phyloP scores from a whole-genome alignment of 805 yeast genomes.

The Yarrowia yakushimensis region DNA sequence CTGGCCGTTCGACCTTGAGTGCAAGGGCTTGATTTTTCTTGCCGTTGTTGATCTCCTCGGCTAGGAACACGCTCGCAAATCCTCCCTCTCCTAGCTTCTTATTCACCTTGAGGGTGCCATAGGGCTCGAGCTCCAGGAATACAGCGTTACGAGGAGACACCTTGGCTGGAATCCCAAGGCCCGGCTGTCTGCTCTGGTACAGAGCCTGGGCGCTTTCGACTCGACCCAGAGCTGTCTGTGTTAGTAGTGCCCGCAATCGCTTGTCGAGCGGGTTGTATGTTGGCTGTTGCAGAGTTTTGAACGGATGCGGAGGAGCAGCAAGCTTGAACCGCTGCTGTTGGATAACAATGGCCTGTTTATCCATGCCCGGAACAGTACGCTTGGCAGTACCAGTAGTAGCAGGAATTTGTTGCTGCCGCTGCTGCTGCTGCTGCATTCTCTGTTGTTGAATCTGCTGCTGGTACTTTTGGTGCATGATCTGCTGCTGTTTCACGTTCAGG shows the following conservation, averaged over 20 bases:
- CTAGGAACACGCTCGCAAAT: constrained; percentile 68
- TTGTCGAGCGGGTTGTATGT: constrained; percentile 23
- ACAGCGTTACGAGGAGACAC: constrained; percentile 8
- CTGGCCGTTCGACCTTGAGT: constrained; percentile 61
- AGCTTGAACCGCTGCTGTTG: constrained; percentile 14
- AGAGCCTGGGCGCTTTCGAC: neutral
- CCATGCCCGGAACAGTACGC: neutral
- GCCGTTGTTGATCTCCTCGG: constrained; percentile 49
- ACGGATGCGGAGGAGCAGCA: constrained; percentile 4
- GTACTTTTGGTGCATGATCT: constrained; percentile 7
- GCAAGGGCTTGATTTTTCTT: constrained; percentile 54
- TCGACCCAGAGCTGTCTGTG: constrained; percentile 18
- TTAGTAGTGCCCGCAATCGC: constrained; percentile 21
- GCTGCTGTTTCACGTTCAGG: neutral
- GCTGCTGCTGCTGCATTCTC: neutral
- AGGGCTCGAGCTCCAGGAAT: constrained; percentile 2
- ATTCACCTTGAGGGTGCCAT: constrained; percentile 37
- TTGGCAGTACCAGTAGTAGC: neutral
- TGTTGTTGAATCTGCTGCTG: constrained; percentile 12
- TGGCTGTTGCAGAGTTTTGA: constrained; percentile 1
- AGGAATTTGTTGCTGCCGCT: neutral
- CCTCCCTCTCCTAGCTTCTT: constrained; percentile 76
- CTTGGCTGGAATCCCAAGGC: constrained; percentile 11
- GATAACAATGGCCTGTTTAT: neutral
- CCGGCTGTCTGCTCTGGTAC: constrained; percentile 11